Evolutionary conservation across 768 basidiomycete genomes (phyloP), one percentile per base, ranked within the genome.

Genomic region (Sistotremastrum niveocremeum): DNA sequence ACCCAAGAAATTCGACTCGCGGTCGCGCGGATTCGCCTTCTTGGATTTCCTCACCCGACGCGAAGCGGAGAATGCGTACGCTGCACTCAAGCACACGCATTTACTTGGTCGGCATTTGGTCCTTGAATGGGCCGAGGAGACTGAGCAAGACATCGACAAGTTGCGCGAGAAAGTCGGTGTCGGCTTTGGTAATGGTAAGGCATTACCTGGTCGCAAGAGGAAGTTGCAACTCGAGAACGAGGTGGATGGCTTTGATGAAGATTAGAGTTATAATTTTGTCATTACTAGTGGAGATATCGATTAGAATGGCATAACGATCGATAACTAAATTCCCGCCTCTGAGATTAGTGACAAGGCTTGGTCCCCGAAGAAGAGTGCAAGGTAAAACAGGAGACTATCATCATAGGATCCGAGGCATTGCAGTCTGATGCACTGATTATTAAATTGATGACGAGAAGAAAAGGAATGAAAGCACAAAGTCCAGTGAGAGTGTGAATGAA

Each of bases 61-160:
- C 42, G 94, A 99, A 56, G 94, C 94, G 2, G 84, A 89, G 60
- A 81, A 81, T 38, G 94, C 89, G 0, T 89, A 82, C 61, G 76
- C 74, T 30, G 79, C 88, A 7, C 73, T 99, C 28, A 76, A 79
- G 53, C 91, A 98, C 62, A 95, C 93, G 0, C 95, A 98, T 70
- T 79, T 98, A 54, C 78, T 99, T 20, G 94, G 95, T 6, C 68
- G 95, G 34, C 95, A 99, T 71, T 65, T 99, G 39, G 90, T 98
- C 3, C 67, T 99, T 38, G 81, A 98, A 60, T 95, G 93, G 91
- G 90, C 93, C 0, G 75, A 83, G 54, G 84, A 85, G 47, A 81
- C 69, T 2, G 84, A 84, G 51, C 76, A 79, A 57, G 84, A 93
- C 57, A 57, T 93, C 44, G 84, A 85, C 32, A 70, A 59, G 46